These are phyloP conservation scores for Blastomyces emzantsi DNA, from an alignment of 2,329 filamentous ascomycete genomes.

Conservation along the genomic window DNA sequence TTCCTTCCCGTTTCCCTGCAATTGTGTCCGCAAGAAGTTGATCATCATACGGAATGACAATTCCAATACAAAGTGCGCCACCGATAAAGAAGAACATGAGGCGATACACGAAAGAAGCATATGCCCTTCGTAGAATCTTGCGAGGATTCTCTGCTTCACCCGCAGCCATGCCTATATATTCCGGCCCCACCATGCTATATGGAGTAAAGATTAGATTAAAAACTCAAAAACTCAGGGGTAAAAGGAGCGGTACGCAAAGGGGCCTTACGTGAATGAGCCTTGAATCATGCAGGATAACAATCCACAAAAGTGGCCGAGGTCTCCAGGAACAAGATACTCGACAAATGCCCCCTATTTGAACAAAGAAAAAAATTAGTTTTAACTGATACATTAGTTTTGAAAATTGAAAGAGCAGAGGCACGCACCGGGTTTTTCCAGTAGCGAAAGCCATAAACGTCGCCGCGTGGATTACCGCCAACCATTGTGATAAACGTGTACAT, in stretches of 20 bases:
- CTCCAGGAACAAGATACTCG: slow-evolving; percentile 51
- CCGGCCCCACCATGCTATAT: slow-evolving; percentile 48
- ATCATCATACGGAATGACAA: slow-evolving; percentile 60
- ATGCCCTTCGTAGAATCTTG: slow-evolving; percentile 59
- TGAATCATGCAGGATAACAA: slow-evolving; percentile 63
- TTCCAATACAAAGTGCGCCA: slow-evolving; percentile 59
- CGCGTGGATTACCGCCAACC: slow-evolving; percentile 65
- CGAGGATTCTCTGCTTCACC: slow-evolving; percentile 61
- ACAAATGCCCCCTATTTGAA: slow-evolving; percentile 48
- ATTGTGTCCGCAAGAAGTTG: slow-evolving; percentile 49
- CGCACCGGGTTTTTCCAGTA: slow-evolving; percentile 49
- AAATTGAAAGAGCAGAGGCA: background rate
- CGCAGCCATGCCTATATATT: slow-evolving; percentile 53
- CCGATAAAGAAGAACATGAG: slow-evolving; percentile 63
- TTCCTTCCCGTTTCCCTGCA: slow-evolving; percentile 21
- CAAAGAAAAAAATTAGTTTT: background rate
- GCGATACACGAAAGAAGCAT: slow-evolving; percentile 67
- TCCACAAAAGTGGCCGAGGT: slow-evolving; percentile 45
- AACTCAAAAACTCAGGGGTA: background rate
- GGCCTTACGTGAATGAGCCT: slow-evolving; percentile 47
- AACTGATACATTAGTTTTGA: background rate
- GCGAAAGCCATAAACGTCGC: slow-evolving; percentile 61
- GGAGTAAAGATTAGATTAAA: background rate
- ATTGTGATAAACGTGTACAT: slow-evolving; percentile 62
- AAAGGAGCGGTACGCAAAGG: background rate